Evolutionary conservation across 2,329 filamentous ascomycete species (phyloP).

Genomic region (Verticillium longisporum): DNA sequence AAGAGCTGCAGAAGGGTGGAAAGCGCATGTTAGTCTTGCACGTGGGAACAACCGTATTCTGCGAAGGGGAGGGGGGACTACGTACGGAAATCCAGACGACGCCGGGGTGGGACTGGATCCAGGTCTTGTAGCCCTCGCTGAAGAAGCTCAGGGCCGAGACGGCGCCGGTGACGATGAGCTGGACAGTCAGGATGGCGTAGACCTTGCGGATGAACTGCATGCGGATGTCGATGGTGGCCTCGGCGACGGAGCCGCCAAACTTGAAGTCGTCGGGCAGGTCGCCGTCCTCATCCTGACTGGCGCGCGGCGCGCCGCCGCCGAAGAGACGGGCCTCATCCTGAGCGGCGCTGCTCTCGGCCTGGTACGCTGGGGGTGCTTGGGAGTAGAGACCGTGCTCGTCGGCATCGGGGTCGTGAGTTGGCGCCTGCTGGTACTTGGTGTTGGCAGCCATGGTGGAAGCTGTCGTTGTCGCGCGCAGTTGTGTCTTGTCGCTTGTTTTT

Average conservation of each 20-base stretch:
- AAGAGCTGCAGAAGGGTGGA: slow-evolving; percentile 47
- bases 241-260: slow-evolving; percentile 90
- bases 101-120: slow-evolving; percentile 80
- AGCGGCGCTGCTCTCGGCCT: slow-evolving; percentile 44
- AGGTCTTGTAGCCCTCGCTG: slow-evolving; percentile 68
- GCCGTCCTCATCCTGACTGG: slow-evolving; percentile 60
- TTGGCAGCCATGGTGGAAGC: slow-evolving; percentile 56
- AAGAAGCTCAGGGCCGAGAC: slow-evolving; percentile 84
- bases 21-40: slow-evolving; percentile 11
- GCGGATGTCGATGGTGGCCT: slow-evolving; percentile 90
- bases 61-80: slow-evolving; percentile 13
- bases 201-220: slow-evolving; percentile 98
- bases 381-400: slow-evolving; percentile 53
- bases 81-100: slow-evolving; percentile 77
- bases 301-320: slow-evolving; percentile 61
- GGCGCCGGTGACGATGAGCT: slow-evolving; percentile 76
- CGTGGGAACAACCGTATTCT: background rate
- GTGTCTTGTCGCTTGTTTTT: background rate
- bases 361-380: slow-evolving; percentile 79
- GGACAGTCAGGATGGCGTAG: slow-evolving; percentile 94
- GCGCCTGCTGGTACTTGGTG: slow-evolving; percentile 75
- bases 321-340: slow-evolving; percentile 52
- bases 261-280: slow-evolving; percentile 98
- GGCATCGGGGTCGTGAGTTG: slow-evolving; percentile 81
- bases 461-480: background rate